phyloP scores from a whole-genome alignment of 768 basidiomycete species.

The Termitomyces sp. region DNA sequence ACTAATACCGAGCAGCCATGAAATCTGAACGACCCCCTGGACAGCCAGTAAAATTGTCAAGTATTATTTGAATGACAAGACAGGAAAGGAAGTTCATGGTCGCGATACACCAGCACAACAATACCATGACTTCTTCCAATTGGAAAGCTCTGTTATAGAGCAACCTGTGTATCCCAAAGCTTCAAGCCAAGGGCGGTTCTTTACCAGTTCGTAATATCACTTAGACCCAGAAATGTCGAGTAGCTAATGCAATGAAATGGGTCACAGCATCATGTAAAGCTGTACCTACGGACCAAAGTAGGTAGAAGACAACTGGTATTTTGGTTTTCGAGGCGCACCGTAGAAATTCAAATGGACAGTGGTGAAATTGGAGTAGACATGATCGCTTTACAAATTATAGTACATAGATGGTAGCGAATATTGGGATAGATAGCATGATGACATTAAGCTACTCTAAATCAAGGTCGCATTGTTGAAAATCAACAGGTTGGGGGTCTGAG shows the following conservation, averaged over 20 bases:
- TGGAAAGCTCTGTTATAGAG: not conserved
- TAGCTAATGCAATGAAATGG: no score
- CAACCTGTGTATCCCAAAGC: no score
- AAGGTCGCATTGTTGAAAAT: slow-evolving; percentile 77
- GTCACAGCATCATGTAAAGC: no score
- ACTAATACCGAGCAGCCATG: not conserved
- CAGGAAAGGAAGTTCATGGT: no score
- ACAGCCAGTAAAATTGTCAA: not conserved
- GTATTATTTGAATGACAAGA: no score
- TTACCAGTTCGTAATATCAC: no score
- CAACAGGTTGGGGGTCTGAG: slow-evolving; percentile 61
- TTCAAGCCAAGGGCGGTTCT: no score
- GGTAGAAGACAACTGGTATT: no score
- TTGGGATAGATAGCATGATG: slow-evolving; percentile 1
- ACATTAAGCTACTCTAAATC: slow-evolving; percentile 9
- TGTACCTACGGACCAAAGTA: no score
- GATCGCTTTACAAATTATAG: slow-evolving; percentile 2
- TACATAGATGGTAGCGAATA: slow-evolving; percentile 2
- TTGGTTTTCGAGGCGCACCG: not conserved
- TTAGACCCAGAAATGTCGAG: no score
- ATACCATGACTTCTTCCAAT: no score
- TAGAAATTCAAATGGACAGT: not conserved
- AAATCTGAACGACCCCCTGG: not conserved
- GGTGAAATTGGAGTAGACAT: not conserved
- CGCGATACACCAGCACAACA: no score